Base-by-base conservation (phyloP, 2,329 filamentous ascomycete species). In the Aureobasidium zeae region DNA sequence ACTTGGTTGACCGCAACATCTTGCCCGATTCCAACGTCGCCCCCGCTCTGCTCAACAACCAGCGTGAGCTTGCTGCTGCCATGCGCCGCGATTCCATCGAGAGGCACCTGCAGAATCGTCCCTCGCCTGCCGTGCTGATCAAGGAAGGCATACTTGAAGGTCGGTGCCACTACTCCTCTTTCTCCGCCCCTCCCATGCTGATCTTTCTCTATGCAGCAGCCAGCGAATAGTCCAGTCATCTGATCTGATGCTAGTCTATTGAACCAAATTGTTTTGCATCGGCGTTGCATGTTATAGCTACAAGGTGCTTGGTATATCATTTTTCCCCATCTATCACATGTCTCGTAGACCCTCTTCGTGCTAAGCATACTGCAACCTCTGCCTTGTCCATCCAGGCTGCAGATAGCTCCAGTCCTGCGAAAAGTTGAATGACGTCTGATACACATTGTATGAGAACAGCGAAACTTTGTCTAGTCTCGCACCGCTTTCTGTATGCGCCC, bases 11-110 rank as follows among this genome's bases (percentile, higher is more conserved):
- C 60, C 83, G 84, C 54, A 94, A 94, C 65, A 94, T 95, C 61
- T 79, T 95, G 19, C 84, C 85, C 19, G 77, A 79, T 45, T 83
- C 83, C 22, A 81, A 65, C 39, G 86, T 83, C 13, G 86, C 87
- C 0, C 87, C 88, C 0, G 75, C 81, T 2, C 70, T 95, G 43
- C 79, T 82, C 58, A 86, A 81, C 45, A 78, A 86, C 49, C 86
- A 91, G 63, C 81, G 76, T 57, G 85, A 94, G 68, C 78, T 95
- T 30, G 78, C 87, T 63, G 86, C 81, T 61, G 81, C 86, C 63
- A 94, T 95, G 87, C 77, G 83, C 11, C 83, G 79, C 48, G 85
- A 94, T 62, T 82, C 74, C 44, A 72, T 95, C 49, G 91, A 94
- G 63, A 86, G 93, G 57, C 88, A 88, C 63, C 78, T 95, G 50